Base-by-base conservation (phyloP, 495 filamentous ascomycete genomes). In the Penicillium angulare region DNA sequence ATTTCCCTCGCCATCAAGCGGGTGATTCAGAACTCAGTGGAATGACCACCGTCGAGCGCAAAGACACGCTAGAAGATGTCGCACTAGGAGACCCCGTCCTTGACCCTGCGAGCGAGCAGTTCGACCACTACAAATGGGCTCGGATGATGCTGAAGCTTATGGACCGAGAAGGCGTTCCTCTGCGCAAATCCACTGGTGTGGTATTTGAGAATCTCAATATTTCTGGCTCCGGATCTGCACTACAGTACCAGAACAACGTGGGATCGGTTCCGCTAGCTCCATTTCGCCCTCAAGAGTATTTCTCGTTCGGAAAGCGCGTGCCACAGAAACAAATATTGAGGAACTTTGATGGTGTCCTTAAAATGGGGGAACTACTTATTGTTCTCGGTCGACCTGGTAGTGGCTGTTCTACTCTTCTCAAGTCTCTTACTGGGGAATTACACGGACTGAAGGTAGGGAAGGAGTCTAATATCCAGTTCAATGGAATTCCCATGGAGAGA, bases 291-390 rank as follows among this genome's bases (percentile, higher is more conserved):
- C 67, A 71, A n/a, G 72, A 80, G 15, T 60, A 72, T 29, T 59
- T 81, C 13, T 64, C 60, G 7, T 64, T 66, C 9, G 57, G 52
- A 0, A 50, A 56, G 10, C 22, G 42, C 8, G 8, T 53, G 5
- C 69, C 64, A 17, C 66, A 73, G 48, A 74, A 73, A 26, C 65
- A 67, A 10, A 77, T 77, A 20, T 52, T 76, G 21, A 68, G 60
- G 26, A 63, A 67, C 33, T 73, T 76, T 31, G 62, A 74, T 47
- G 73, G 73, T 3, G 59, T 73, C 12, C 45, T 76, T 9, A 64
- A 64, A 53, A 82, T 78, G 17, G 89, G 89, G 10, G 89, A 93
- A 69, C 90, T 89, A 84, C 72, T 93, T 29, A 75, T 92, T n/a
- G 88, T 92, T 0, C 75, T 92, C 15, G 89, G 88, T 15, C 81